phyloP scores from a whole-genome alignment of 805 yeast species.

The Alloascoidea africana region DNA sequence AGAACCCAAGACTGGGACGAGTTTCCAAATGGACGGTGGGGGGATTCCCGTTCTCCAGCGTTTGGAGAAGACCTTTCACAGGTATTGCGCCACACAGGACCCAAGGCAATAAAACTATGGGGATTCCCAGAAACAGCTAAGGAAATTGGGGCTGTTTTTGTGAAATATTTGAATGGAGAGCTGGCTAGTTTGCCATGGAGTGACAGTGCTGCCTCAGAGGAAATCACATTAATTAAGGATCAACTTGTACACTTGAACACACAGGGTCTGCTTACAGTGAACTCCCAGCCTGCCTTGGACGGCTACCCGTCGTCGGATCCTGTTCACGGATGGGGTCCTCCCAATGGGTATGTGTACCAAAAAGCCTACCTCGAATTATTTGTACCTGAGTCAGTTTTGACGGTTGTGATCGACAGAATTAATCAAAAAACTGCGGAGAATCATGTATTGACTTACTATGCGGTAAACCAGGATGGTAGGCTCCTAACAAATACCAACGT shows the following conservation, averaged over 20 bases:
- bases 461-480: constrained; percentile 43
- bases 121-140: constrained; percentile 50
- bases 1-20: constrained; percentile 95
- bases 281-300: constrained; percentile 89
- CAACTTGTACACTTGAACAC: constrained; percentile 49
- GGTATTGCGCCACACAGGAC: constrained; percentile 31
- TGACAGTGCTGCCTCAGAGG: constrained; percentile 75
- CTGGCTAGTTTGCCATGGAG: constrained; percentile 83
- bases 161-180: constrained; percentile 56
- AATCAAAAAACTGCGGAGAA: constrained; percentile 28
- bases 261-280: constrained; percentile 64
- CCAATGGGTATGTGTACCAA: constrained; percentile 84
- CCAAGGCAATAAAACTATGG: constrained; percentile 77
- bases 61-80: constrained; percentile 53
- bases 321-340: constrained; percentile 90
- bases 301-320: constrained; percentile 60
- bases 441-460: constrained; percentile 57
- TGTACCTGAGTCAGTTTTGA: constrained; percentile 37
- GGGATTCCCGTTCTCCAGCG: constrained; percentile 95
- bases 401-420: constrained; percentile 26
- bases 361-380: constrained; percentile 85
- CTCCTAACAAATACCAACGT: constrained; percentile 55
- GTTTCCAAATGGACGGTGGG: constrained; percentile 98
- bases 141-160: constrained; percentile 51
- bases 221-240: constrained; percentile 45